These are phyloP conservation scores for Decorospora gaudefroyi DNA, from an alignment of 2,329 filamentous ascomycete genomes.

Conservation along the genomic window DNA sequence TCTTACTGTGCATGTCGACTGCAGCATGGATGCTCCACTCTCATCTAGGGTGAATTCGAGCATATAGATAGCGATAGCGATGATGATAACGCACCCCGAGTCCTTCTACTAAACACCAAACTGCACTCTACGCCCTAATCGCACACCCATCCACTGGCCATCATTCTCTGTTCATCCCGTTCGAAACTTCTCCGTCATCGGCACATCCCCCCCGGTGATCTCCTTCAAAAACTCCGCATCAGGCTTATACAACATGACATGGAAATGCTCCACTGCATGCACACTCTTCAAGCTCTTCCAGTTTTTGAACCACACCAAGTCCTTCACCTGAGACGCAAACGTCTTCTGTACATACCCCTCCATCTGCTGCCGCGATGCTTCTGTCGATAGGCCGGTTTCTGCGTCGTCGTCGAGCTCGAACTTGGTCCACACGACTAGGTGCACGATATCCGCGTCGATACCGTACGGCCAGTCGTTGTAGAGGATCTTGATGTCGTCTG, in stretches of 20 bases:
- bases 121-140: background rate
- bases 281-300: conserved; percentile 85
- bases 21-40: too few relatives aligned
- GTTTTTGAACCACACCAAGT: conserved; percentile 83
- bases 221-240: conserved; percentile 69
- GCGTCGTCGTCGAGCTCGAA: conserved; percentile 75
- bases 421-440: conserved; percentile 92
- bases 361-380: conserved; percentile 65
- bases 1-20: too few relatives aligned
- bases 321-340: conserved; percentile 63
- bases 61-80: background rate
- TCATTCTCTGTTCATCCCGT: background rate
- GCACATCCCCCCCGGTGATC: conserved; percentile 75
- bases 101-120: background rate
- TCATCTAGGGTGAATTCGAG: too few relatives aligned
- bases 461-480: conserved; percentile 96
- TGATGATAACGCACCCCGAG: conserved; percentile 1
- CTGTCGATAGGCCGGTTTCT: conserved; percentile 67
- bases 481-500: conserved; percentile 71
- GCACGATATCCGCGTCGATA: conserved; percentile 74
- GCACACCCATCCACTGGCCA: background rate
- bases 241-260: conserved; percentile 85
- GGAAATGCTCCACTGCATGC: conserved; percentile 87
- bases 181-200: conserved; percentile 53
- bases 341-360: conserved; percentile 69